phyloP scores from a whole-genome alignment of 805 yeast genomes.

The Candida multigemmis region DNA sequence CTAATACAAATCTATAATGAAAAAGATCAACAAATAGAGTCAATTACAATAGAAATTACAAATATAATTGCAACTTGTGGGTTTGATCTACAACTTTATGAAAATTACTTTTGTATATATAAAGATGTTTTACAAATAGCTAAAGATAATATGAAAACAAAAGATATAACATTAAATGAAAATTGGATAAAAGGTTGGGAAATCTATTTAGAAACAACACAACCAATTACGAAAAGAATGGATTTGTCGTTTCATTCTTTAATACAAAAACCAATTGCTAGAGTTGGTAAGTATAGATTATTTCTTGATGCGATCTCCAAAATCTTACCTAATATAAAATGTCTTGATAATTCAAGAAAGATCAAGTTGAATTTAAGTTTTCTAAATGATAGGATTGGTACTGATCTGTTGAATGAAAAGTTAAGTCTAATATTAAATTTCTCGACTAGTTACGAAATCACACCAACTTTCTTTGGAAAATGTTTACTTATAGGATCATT shows the following conservation, averaged over 20 bases:
- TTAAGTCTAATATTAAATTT: constrained; percentile 1
- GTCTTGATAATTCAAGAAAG: not conserved
- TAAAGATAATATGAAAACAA: constrained; percentile 12
- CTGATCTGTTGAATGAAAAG: not conserved
- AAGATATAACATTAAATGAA: constrained; percentile 3
- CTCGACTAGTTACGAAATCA: constrained; percentile 6
- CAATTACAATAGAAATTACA: constrained; percentile 3
- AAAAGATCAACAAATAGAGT: constrained; percentile 1
- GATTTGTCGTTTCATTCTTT: constrained; percentile 49
- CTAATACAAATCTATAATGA: constrained; percentile 5
- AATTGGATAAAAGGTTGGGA: constrained; percentile 23
- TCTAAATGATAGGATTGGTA: constrained; percentile 3
- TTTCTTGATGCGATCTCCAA: constrained; percentile 29
- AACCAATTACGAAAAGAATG: constrained; percentile 19
- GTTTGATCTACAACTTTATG: constrained; percentile 15
- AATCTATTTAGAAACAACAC: constrained; percentile 31
- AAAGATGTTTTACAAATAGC: constrained; percentile 22
- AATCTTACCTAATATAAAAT: not conserved
- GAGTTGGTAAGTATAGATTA: constrained; percentile 42
- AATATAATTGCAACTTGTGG: constrained; percentile 8
- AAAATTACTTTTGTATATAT: constrained; percentile 22
- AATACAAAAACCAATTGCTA: constrained; percentile 43
- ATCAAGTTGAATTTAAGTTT: constrained; percentile 1
- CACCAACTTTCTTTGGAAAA: constrained; percentile 39
- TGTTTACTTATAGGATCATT: constrained; percentile 36